Percentiles rank a stretch among this genome's conserved stretches.
Evolutionary conservation across 352 stramenopile species (phyloP).

Genomic region (Phytophthora chlamydospora): DNA sequence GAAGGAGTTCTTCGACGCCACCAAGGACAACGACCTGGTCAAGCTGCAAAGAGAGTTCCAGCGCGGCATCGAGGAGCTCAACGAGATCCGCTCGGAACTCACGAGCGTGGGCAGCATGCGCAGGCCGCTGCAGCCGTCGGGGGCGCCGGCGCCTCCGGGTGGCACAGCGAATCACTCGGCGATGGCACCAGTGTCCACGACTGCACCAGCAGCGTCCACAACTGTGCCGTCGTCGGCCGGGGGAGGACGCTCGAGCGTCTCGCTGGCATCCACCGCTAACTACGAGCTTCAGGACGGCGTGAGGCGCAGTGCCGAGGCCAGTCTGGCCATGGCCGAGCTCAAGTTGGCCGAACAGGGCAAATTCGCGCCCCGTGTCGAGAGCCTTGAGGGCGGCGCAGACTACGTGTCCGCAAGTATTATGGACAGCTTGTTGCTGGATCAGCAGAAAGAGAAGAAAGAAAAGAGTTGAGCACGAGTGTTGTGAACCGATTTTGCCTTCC

Average conservation of each 20-base stretch:
- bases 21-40: slow-evolving; percentile 79
- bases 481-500: too few species aligned
- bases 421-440: slow-evolving; percentile 71
- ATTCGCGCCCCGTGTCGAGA: slow-evolving; percentile 65
- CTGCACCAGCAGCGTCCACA: background rate
- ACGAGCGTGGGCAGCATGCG: slow-evolving; percentile 73
- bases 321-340: slow-evolving; percentile 67
- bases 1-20: slow-evolving; percentile 86
- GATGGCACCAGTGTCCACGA: background rate
- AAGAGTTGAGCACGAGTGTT: too few species aligned
- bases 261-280: slow-evolving; percentile 37
- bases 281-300: slow-evolving; percentile 34
- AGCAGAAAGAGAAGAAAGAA: slow-evolving; percentile 12
- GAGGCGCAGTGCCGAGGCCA: slow-evolving; percentile 48
- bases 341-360: slow-evolving; percentile 59
- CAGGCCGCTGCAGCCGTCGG: slow-evolving; percentile 53
- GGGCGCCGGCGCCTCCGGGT: background rate
- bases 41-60: slow-evolving; percentile 84
- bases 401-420: slow-evolving; percentile 85
- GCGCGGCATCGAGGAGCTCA: slow-evolving; percentile 78
- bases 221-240: background rate
- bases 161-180: slow-evolving; percentile 18
- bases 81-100: slow-evolving; percentile 79
- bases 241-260: slow-evolving; percentile 43
- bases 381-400: slow-evolving; percentile 74